Evolutionary conservation across 345 rosid genomes (phyloP).

Genomic region (Eucalyptus erythrocorys): DNA sequence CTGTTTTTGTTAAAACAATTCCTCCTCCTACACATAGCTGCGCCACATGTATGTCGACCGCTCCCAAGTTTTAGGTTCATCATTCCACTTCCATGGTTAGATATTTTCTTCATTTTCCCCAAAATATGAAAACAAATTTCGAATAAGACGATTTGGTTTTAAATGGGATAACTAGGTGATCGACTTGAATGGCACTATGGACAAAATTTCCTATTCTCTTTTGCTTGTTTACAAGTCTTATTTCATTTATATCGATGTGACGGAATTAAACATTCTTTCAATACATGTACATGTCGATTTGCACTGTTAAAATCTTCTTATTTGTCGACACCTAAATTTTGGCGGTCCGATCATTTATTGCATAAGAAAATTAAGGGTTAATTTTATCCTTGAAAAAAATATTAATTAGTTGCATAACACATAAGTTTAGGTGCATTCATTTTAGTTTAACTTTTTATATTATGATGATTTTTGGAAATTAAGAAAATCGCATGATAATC

Average conservation of each 20-base stretch:
- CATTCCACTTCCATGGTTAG: not conserved
- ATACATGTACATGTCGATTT: not conserved
- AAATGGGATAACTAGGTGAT: fast-evolving
- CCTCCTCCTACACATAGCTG: not conserved
- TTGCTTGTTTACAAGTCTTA: not conserved
- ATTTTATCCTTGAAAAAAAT: too few relatives aligned
- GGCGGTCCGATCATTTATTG: too few relatives aligned
- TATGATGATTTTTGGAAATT: too few relatives aligned
- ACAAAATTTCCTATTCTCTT: not conserved
- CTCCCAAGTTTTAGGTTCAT: not conserved
- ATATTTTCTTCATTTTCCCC: not conserved
- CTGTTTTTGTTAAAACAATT: not conserved
- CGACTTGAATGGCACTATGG: fast-evolving
- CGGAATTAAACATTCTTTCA: fast-evolving
- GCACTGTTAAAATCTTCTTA: not conserved
- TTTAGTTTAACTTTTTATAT: too few relatives aligned
- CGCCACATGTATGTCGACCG: not conserved
- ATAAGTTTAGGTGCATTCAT: too few relatives aligned
- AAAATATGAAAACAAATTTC: not conserved
- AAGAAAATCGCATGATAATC: too few relatives aligned
- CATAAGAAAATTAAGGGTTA: too few relatives aligned
- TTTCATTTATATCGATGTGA: not conserved
- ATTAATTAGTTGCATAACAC: too few relatives aligned
- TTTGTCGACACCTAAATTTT: too few relatives aligned
- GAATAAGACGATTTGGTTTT: not conserved